Base-by-base conservation (phyloP, 148 eudicot genomes). In the Rhododendron kiyosumense region DNA sequence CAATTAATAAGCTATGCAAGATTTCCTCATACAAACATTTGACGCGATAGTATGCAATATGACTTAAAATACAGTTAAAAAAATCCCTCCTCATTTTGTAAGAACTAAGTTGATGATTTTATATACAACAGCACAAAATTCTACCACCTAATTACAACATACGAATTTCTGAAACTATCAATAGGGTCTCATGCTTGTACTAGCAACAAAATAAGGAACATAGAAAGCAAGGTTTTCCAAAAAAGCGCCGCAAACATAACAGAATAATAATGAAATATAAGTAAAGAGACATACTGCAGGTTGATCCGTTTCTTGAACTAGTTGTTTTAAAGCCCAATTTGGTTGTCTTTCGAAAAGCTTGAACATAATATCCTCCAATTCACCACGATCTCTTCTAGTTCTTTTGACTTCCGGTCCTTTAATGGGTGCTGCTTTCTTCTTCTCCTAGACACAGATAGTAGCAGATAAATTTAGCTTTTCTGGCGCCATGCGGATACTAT, bases 331-430 rank as follows among this genome's bases (percentile, higher is more conserved):
- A 18, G 99, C 92, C 99, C 99, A 97, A 82, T 95, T 97, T 88
- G 99, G 96, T 86, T 96, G 96, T 85, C 88, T 94, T 93, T 96
- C 99, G 52, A 95, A 96, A 82, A 96, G 92, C 90, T 96, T 96
- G 85, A 96, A 96, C 99, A 96, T 95, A 80, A 95, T 96, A 85
- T 96, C 96, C 86, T 95, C 98, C 89, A 96, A 79, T 83, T 96
- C 99, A 32, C 99, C 98, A 81, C 99, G 99, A 86, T 97, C 97
- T 89, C 98, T 95, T 90, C 99, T 94, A 79, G 99, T 97, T 89
- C 98, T 93, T 91, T 97, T 97, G 86, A 97, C 93, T 69, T 97
- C 99, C 82, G 90, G 84, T 78, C 91, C 93, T 90, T 97, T 97
- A 14, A 94, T 93, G n/a, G 99, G 97, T 84, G 88, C 88, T 86